Conservation (phyloP, 768 basidiomycete species). For the Pleurotus platypus region DNA sequence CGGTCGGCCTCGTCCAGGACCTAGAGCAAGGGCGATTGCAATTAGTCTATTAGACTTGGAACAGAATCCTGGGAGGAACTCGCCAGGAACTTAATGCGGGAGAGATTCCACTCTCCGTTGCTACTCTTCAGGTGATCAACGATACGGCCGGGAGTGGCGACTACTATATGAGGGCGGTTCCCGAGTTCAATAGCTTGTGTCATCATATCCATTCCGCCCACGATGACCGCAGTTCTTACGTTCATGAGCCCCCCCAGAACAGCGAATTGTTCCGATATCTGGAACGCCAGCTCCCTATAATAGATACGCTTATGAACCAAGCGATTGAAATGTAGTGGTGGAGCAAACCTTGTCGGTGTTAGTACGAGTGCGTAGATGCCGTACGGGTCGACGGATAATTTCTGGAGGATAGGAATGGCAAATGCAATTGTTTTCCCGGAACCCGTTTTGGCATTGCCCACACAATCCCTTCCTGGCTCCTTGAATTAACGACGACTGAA, state of each 20-base stretch:
- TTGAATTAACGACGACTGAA: background rate
- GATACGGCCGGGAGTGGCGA: constrained; percentile 94
- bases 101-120: constrained; percentile 79
- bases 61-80: constrained; percentile 17
- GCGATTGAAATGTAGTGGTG: background rate
- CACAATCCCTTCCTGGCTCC: constrained; percentile 81
- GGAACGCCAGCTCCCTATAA: constrained; percentile 89
- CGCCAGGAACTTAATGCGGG: constrained; percentile 82
- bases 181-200: constrained; percentile 84
- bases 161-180: constrained; percentile 85
- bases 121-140: constrained; percentile 85
- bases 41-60: no score
- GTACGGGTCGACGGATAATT: constrained; percentile 84
- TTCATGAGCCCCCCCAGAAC: constrained; percentile 83
- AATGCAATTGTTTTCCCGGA: constrained; percentile 98
- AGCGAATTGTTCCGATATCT: constrained; percentile 94
- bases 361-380: constrained; percentile 92
- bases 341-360: constrained; percentile 85
- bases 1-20: constrained; percentile 97
- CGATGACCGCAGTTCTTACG: constrained; percentile 81
- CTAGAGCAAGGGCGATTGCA: constrained; percentile 31
- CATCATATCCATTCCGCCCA: constrained; percentile 99
- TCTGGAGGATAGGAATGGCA: constrained; percentile 91
- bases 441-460: constrained; percentile 97
- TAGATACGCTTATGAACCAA: background rate